Conservation (phyloP, 1,139 yeast species). For the Yamadazyma diddensiae region DNA sequence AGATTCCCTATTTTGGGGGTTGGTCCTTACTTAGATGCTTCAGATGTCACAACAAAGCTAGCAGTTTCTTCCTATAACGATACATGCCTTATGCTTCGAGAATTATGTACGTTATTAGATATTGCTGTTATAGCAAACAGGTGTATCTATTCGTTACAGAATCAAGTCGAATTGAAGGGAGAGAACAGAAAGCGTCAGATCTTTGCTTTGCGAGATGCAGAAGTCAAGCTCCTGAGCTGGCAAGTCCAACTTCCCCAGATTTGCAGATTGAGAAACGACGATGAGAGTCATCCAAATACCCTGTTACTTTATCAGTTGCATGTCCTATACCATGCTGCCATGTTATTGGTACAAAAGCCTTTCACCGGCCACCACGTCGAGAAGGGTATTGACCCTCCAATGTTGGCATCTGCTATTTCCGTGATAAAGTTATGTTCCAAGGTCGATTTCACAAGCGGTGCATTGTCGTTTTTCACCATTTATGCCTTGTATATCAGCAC, state of each 20-base stretch:
- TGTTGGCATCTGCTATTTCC: not conserved
- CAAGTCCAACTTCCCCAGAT: conserved; percentile 2
- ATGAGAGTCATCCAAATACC: not conserved
- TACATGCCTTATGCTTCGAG: conserved; percentile 1
- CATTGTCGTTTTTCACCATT: not conserved
- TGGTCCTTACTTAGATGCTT: conserved; percentile 2
- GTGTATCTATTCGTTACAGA: conserved; percentile 1
- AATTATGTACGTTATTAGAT: conserved; percentile 1
- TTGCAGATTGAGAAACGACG: conserved; percentile 2
- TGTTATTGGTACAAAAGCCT: conserved; percentile 1
- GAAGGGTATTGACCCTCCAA: not conserved
- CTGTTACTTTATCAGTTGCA: conserved; percentile 1
- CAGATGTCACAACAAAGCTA: conserved; percentile 1
- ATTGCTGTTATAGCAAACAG: not conserved
- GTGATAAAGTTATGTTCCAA: not conserved
- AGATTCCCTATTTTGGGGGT: conserved; percentile 1
- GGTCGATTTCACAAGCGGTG: not conserved
- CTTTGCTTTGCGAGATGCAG: conserved; percentile 3
- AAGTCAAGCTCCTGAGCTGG: conserved; percentile 1
- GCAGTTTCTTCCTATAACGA: conserved; percentile 1
- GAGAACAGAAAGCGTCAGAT: conserved; percentile 3
- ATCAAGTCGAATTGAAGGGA: conserved; percentile 1
- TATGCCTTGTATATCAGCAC: conserved; percentile 1
- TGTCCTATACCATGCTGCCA: not conserved
- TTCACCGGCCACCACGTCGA: not conserved